phyloP scores from a whole-genome alignment of 306 rosid species.

The Betula pendula region DNA sequence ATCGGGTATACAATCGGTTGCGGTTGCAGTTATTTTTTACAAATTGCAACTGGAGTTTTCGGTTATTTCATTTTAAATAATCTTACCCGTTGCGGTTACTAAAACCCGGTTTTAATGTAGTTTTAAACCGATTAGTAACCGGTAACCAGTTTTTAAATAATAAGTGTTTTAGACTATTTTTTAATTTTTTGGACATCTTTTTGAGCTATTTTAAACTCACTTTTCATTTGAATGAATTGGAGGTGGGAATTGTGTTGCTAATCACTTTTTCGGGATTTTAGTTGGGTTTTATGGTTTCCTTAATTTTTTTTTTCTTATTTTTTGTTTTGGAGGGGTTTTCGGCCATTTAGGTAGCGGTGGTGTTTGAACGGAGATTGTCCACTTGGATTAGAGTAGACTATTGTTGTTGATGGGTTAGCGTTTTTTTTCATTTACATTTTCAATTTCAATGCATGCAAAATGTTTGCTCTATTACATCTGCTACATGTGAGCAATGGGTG shows the following conservation, averaged over 20 bases:
- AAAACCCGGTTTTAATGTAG: no score
- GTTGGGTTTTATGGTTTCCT: slow-evolving; percentile 50
- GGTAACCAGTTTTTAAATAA: no score
- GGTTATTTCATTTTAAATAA: no score
- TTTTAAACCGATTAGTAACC: no score
- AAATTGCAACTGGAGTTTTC: no score
- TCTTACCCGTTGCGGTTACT: no score
- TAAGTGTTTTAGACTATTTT: no score
- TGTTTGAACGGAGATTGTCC: slow-evolving; percentile 19
- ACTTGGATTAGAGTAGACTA: slow-evolving; percentile 26
- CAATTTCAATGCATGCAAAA: slow-evolving; percentile 16
- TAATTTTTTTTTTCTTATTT: background rate
- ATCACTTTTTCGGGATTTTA: slow-evolving; percentile 30
- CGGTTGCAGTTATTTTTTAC: no score
- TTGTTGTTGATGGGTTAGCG: slow-evolving; percentile 34
- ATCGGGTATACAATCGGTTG: no score
- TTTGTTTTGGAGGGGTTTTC: background rate
- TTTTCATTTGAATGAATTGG: slow-evolving; percentile 16
- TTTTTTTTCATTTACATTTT: slow-evolving; percentile 9
- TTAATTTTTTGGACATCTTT: no score
- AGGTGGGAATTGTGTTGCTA: slow-evolving; percentile 29
- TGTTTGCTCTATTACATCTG: background rate
- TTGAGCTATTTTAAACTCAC: no score
- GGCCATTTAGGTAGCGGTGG: slow-evolving; percentile 21
- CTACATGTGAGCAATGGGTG: background rate